Conservation (phyloP, 768 basidiomycete species). For the Mycena leptocephala region DNA sequence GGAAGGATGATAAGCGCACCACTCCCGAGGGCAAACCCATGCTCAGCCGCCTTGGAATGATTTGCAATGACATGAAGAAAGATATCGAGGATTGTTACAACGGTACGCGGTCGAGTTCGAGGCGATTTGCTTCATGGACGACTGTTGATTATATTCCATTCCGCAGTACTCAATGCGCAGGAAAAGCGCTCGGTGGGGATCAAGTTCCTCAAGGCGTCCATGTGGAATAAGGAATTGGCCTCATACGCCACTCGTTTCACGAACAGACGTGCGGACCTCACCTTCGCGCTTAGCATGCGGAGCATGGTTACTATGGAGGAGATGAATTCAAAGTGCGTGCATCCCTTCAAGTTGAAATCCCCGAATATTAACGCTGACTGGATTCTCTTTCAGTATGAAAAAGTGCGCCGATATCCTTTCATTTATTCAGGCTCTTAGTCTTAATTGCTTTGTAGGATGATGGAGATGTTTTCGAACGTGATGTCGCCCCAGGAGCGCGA, state of each 20-base stretch:
- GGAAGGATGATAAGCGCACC: conserved; percentile 11
- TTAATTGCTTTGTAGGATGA: neutral
- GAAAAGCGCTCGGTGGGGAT: conserved; percentile 17
- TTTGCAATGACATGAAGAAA: conserved; percentile 29
- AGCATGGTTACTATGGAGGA: conserved; percentile 20
- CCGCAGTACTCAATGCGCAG: conserved; percentile 16
- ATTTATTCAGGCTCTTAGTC: neutral
- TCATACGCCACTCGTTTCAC: conserved; percentile 7
- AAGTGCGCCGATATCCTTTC: neutral
- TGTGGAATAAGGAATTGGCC: conserved; percentile 22
- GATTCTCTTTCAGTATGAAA: neutral
- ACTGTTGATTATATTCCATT: neutral
- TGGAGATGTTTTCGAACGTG: conserved; percentile 25
- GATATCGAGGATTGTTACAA: conserved; percentile 31
- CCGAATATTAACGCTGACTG: neutral
- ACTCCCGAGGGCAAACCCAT: conserved; percentile 23
- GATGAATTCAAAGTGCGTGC: conserved; percentile 18
- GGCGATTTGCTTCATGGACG: neutral
- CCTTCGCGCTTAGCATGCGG: conserved; percentile 22
- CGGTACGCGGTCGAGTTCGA: neutral
- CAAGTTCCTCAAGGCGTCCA: conserved; percentile 24
- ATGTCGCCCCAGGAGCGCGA: conserved; percentile 19
- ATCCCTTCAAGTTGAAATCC: neutral
- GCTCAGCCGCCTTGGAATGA: conserved; percentile 20
- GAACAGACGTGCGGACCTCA: conserved; percentile 16